A percentile compares a stretch with the other conserved stretches of the same genome.
phyloP scores from a whole-genome alignment of 805 yeast genomes.

The Ogataea pini region DNA sequence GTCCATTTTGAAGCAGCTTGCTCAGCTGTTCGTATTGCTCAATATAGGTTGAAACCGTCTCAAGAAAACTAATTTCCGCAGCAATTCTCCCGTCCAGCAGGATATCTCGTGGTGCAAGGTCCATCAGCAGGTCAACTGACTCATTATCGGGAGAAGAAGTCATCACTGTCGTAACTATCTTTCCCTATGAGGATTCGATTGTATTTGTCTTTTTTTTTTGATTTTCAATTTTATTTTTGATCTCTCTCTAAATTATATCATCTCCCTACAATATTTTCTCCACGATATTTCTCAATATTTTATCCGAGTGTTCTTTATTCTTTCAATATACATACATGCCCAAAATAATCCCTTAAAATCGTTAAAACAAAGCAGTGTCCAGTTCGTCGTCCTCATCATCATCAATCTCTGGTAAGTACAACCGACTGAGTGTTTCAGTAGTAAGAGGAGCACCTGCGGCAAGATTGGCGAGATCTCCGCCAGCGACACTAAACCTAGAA shows the following conservation, averaged over 20 bases:
- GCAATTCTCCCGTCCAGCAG: constrained; percentile 5
- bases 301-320: too few species aligned
- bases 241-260: too few species aligned
- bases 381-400: constrained; percentile 18
- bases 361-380: neutral
- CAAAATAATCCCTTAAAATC: neutral
- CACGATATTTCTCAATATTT: too few species aligned
- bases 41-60: constrained; percentile 39
- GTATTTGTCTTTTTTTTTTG: constrained; percentile 1
- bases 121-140: neutral
- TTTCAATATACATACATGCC: too few species aligned
- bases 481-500: constrained; percentile 28
- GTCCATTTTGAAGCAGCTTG: constrained; percentile 35
- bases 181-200: neutral
- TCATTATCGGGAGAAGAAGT: neutral
- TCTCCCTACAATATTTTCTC: too few species aligned
- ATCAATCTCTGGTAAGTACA: constrained; percentile 14
- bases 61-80: constrained; percentile 29
- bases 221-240: neutral
- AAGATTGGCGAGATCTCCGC: constrained; percentile 18
- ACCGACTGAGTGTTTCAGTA: constrained; percentile 16
- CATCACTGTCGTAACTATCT: neutral
- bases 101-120: neutral
- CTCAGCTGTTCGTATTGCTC: constrained; percentile 23
- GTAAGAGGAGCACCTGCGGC: constrained; percentile 9